Percentiles rank a stretch among this genome's conserved stretches.
These are phyloP conservation scores for Astraeus odoratus DNA, from an alignment of 768 basidiomycete species.

Conservation along the genomic window DNA sequence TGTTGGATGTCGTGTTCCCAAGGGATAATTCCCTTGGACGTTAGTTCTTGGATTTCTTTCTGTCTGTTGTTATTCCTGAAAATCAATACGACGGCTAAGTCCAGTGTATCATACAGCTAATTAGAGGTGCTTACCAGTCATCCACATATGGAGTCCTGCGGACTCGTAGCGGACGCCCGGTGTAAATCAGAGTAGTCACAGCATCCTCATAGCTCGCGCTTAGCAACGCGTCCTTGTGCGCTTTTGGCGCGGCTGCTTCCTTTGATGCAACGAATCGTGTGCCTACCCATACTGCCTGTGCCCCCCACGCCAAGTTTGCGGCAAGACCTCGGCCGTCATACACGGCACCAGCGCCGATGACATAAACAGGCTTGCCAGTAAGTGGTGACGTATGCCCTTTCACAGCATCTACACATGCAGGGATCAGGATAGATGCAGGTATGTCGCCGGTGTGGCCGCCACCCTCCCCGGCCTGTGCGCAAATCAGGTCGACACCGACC, in stretches of 20 bases:
- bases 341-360: constrained; percentile 88
- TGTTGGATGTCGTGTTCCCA: constrained; percentile 61
- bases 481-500: constrained; percentile 86
- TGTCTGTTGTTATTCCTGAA: constrained; percentile 69
- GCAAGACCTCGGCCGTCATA: constrained; percentile 85
- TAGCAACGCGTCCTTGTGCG: constrained; percentile 75
- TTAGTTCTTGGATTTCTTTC: constrained; percentile 77
- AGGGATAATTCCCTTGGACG: constrained; percentile 79
- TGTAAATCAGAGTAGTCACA: constrained; percentile 80
- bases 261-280: constrained; percentile 80
- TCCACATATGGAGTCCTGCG: constrained; percentile 78
- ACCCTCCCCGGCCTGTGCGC: constrained; percentile 90
- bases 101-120: not conserved
- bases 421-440: constrained; percentile 81
- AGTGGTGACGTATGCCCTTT: constrained; percentile 72
- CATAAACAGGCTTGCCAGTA: constrained; percentile 78
- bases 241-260: constrained; percentile 77
- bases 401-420: constrained; percentile 81
- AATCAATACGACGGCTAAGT: not conserved
- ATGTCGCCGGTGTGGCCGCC: constrained; percentile 86
- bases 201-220: constrained; percentile 73
- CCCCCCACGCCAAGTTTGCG: constrained; percentile 85
- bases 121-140: constrained; percentile 57
- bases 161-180: constrained; percentile 85
- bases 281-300: constrained; percentile 85